Percentiles rank a stretch among this genome's conserved stretches.
Evolutionary conservation across 352 stramenopile species (phyloP).

Genomic region (Pythium myriotylum): DNA sequence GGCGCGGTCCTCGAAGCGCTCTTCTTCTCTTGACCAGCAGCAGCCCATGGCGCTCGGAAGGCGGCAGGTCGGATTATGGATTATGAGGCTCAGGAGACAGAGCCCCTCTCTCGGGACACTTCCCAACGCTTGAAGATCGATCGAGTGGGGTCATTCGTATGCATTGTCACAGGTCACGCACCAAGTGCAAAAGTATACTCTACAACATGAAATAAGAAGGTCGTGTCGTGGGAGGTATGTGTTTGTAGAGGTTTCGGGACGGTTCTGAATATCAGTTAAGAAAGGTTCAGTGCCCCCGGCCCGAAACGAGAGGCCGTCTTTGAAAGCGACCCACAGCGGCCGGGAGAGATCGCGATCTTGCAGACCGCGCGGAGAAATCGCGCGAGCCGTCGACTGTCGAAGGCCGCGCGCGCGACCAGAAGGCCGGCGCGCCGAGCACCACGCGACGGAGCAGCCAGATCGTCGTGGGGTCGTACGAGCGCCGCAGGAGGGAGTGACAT

Average conservation of each 20-base stretch:
- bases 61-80: no score
- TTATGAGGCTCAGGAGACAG: not conserved
- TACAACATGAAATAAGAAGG: not conserved
- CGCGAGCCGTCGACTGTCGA: no score
- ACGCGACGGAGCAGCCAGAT: no score
- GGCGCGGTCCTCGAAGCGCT: conserved; percentile 57
- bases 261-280: not conserved
- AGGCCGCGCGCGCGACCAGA: no score
- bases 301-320: not conserved
- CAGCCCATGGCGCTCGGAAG: conserved; percentile 52
- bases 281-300: conserved; percentile 3
- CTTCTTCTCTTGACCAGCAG: conserved; percentile 69
- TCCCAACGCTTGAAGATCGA: conserved; percentile 18
- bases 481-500: no score
- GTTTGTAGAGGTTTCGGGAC: conserved; percentile 5
- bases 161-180: not conserved
- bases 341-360: no score
- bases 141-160: not conserved
- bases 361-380: no score
- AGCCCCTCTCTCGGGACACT: no score
- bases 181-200: no score
- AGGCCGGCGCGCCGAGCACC: no score
- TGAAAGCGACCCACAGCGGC: no score
- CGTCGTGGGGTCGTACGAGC: no score
- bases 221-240: not conserved